Evolutionary conservation across 345 rosid genomes (phyloP), one percentile per base, ranked within the genome.

Genomic region (Carallia pectinifolia): DNA sequence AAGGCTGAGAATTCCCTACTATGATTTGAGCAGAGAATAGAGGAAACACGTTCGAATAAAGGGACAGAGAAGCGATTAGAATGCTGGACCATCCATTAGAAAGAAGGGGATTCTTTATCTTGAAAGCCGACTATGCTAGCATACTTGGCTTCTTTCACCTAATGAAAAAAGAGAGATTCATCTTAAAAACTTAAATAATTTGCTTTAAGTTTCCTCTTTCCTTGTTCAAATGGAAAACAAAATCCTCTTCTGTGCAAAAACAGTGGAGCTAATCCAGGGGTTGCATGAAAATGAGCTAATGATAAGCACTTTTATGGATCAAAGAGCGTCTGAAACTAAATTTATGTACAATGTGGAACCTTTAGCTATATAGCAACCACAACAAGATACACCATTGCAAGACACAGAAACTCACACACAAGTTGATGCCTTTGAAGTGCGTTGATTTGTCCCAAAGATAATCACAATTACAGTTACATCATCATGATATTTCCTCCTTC

Each of bases 401-500:
- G 61, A 59, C 62, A 19, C 53, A 29, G 23, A 68, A 76, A 63
- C 71, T 83, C 72, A 80, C 53, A 76, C 65, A 52, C 74, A 83
- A 12, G 93, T 95, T 30, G 99, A 95, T 65, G 99, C 99, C 83
- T 88, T 92, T 18, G 90, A 74, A 5, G 96, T 88, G 62, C 99
- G 91, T 66, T 90, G 92, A 73, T 89, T 87, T 0, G 87, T 78
- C 71, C 99, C 97, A 5, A 92, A 92, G 53, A 90, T 86, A 75
- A 95, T 82, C 68, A 95, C 91, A 27, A 95, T 85, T 13, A 92
- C 88, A 50, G 99, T 92, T 53, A 95, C 91, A 76, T 95, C 99
- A 39, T 95, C 99, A 33, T 92, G 99, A 76, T 95, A 95, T 76
- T 93, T 92, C 85, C 97, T 81, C 79, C 90, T 88, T 87, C 96